Base-by-base conservation (phyloP, 2,329 filamentous ascomycete species). In the Claviceps capensis region DNA sequence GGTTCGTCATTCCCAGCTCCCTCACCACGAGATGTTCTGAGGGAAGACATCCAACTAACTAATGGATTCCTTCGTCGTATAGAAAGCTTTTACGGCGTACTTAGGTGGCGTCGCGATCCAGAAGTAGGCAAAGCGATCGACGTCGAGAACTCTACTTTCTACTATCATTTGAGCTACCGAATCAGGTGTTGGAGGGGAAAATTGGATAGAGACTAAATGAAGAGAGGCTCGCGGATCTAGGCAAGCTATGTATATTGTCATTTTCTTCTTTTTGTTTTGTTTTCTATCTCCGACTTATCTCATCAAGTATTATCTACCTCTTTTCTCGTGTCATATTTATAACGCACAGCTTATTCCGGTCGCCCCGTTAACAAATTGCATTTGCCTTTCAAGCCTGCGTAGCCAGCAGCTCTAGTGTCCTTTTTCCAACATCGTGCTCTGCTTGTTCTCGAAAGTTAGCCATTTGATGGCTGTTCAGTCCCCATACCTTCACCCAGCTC, bases 71-170 rank as follows among this genome's bases (percentile, higher is more conserved):
- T 17, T 3, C 2, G 6, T 23, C 6, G 4, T 19, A 69, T 57
- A 79, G 75, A 73, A 69, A 65, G 66, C 76, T 2, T 80, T 81
- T 58, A 64, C 64, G 40, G 73, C 72, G 2, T 80, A 72, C 56
- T 74, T 80, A 69, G 63, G 68, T 0, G 74, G 74, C 7, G 74
- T 77, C 52, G 58, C 67, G 4, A 59, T 65, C 26, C 65, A 69
- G 52, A 62, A 61, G 6, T 62, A 58, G 50, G 30, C 30, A 34
- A 34, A 34, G 30, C 30, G 30, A 11, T 4, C 30, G 30, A 11
- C 30, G 9, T 34, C 9, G 30, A 34, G 8, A 34, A 34, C 4
- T 34, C 30, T 34, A 34, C 30, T 11, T 1, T 34, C 9, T 11
- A 34, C 30, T 34, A 11, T 34, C 9, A 4, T 34, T 34, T 4